Evolutionary conservation across 257 asterid species (phyloP).

Genomic region (Gynochthodes officinalis): DNA sequence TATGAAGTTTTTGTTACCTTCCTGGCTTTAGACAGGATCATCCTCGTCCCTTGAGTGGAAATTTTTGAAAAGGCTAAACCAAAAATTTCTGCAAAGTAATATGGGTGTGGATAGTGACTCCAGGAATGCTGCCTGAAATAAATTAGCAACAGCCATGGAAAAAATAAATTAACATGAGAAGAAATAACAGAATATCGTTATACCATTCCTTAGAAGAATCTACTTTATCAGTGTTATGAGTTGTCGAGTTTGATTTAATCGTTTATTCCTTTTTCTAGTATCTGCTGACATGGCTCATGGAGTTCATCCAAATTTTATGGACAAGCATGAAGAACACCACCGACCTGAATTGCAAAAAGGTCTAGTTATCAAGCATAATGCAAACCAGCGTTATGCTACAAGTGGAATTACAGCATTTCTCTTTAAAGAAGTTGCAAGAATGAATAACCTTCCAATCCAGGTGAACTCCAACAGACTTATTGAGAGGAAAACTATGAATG

Average conservation of each 20-base stretch:
- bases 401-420: conserved; percentile 95
- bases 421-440: conserved; percentile 86
- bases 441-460: conserved; percentile 85
- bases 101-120: conserved; percentile 3
- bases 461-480: conserved; percentile 30
- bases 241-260: neutral
- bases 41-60: neutral
- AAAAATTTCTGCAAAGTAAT: neutral
- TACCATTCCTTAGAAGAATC: neutral
- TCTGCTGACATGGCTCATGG: conserved; percentile 99
- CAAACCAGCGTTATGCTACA: conserved; percentile 97
- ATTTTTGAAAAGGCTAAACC: neutral
- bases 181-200: neutral
- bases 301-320: conserved; percentile 86
- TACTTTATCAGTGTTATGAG: neutral
- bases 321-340: conserved; percentile 93
- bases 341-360: conserved; percentile 92
- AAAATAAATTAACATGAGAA: neutral
- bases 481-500: neutral
- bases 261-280: conserved; percentile 45
- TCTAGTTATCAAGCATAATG: conserved; percentile 94
- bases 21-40: neutral
- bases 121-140: neutral
- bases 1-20: neutral
- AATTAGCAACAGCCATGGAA: neutral